A percentile compares a stretch with the other conserved stretches of the same genome.
Conservation (phyloP, 768 basidiomycete genomes). For the Phanerochaete sordida region DNA sequence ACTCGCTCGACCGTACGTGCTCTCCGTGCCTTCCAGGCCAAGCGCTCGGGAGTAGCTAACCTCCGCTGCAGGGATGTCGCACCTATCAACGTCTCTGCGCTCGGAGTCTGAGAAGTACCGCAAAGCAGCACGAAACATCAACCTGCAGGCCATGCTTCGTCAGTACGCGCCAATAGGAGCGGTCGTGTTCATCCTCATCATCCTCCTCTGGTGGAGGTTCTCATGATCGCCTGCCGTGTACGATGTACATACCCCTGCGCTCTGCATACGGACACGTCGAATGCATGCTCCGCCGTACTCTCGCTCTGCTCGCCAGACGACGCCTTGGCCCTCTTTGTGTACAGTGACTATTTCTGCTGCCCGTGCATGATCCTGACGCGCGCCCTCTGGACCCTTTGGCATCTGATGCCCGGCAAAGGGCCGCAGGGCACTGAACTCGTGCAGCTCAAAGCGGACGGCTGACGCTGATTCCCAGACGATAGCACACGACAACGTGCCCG, state of each 20-base stretch:
- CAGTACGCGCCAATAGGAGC: conserved; percentile 94
- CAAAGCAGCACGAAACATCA: conserved; percentile 92
- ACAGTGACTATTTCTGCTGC: background rate
- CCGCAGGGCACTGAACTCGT: background rate
- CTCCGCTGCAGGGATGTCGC: conserved; percentile 79
- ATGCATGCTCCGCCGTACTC: background rate
- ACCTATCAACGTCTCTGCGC: conserved; percentile 88
- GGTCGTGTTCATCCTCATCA: conserved; percentile 72
- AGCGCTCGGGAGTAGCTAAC: background rate
- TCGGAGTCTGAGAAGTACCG: conserved; percentile 98
- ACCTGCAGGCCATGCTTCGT: conserved; percentile 87
- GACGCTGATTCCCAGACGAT: conserved; percentile 6
- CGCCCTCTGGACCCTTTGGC: background rate
- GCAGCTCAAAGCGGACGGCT: background rate
- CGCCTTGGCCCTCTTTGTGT: background rate
- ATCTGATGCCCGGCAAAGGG: background rate
- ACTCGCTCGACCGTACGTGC: conserved; percentile 87
- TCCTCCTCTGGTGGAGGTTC: conserved; percentile 80
- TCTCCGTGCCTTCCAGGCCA: conserved; percentile 26
- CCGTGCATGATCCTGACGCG: background rate
- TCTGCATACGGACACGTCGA: background rate
- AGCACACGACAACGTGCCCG: conserved; percentile 4
- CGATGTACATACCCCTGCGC: conserved; percentile 10
- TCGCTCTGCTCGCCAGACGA: background rate
- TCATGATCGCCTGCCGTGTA: conserved; percentile 31